A percentile compares a stretch with the other conserved stretches of the same genome.
Conservation (phyloP, 2,329 filamentous ascomycete species). For the Aureobasidium vineae region DNA sequence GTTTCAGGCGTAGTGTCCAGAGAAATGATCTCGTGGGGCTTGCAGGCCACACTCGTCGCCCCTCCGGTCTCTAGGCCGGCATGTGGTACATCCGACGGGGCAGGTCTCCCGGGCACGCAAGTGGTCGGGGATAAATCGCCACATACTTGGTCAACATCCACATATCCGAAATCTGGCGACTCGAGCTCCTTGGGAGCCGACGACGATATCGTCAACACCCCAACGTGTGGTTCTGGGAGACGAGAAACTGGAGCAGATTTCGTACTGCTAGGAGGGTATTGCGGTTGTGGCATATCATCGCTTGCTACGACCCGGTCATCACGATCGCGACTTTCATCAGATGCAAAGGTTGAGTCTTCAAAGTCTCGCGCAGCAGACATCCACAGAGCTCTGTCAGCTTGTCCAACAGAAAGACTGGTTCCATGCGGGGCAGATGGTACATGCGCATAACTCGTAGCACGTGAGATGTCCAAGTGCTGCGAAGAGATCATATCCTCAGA, state of each 20-base stretch:
- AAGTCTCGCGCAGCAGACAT: constrained; percentile 65
- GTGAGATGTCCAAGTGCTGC: constrained; percentile 37
- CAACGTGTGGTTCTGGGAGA: background rate
- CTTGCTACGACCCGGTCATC: background rate
- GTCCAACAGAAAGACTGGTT: constrained; percentile 35
- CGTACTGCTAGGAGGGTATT: background rate
- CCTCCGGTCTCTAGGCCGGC: background rate
- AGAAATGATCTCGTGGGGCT: background rate
- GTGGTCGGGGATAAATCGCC: background rate
- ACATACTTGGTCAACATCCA: constrained; percentile 27
- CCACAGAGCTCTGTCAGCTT: constrained; percentile 59
- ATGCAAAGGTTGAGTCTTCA: constrained; percentile 9
- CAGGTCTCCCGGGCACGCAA: background rate
- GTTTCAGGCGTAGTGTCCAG: background rate
- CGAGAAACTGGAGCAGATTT: background rate
- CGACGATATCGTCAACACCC: constrained; percentile 19
- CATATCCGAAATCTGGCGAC: constrained; percentile 28
- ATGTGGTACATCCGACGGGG: background rate
- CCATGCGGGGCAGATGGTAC: constrained; percentile 33
- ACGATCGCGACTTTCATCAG: constrained; percentile 1
- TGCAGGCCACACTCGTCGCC: too few species aligned
- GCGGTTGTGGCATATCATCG: background rate
- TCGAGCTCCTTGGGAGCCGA: background rate
- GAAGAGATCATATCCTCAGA: constrained; percentile 50
- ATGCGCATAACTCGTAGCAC: constrained; percentile 21